A percentile compares a stretch with the other conserved stretches of the same genome.
Evolutionary conservation across 2,329 filamentous ascomycete species (phyloP).

Genomic region (Apiospora sp.): DNA sequence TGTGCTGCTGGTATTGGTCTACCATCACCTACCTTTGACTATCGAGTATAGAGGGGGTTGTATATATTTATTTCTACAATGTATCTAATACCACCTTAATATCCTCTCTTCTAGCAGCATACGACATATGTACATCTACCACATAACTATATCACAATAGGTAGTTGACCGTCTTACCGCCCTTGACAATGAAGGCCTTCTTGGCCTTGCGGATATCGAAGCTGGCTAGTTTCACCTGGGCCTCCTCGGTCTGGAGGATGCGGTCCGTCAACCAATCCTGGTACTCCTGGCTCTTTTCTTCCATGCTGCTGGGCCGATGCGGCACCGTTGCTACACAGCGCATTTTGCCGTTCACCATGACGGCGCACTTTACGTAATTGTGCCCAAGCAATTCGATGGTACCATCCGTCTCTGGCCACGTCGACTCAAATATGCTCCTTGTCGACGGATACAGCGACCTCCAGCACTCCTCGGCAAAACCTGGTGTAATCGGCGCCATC

Average conservation of each 20-base stretch:
- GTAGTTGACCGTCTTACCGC: conserved; percentile 78
- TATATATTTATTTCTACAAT: not conserved
- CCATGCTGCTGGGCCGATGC: conserved; percentile 52
- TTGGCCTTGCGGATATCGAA: conserved; percentile 49
- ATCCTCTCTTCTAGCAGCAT: not conserved
- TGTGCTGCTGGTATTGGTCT: not conserved
- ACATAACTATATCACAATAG: conserved; percentile 52
- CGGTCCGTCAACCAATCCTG: conserved; percentile 67
- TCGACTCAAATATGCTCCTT: conserved; percentile 51
- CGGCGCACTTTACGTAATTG: conserved; percentile 64
- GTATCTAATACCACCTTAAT: too few relatives aligned
- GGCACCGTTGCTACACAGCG: conserved; percentile 73
- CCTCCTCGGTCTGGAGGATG: conserved; percentile 69
- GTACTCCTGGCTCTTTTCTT: conserved; percentile 46
- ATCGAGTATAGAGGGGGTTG: not conserved
- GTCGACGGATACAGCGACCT: conserved; percentile 56
- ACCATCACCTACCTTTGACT: not conserved
- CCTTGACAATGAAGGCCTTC: conserved; percentile 52
- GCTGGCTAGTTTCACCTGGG: conserved; percentile 60
- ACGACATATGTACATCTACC: conserved; percentile 21
- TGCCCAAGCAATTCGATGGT: conserved; percentile 58
- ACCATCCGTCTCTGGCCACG: conserved; percentile 67
- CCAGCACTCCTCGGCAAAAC: conserved; percentile 85
- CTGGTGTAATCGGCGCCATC: conserved; percentile 81
- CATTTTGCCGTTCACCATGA: conserved; percentile 84